A percentile compares a stretch with the other conserved stretches of the same genome.
Evolutionary conservation across 176 grass and related monocot genomes (phyloP).

Genomic region (Oryza meridionalis): DNA sequence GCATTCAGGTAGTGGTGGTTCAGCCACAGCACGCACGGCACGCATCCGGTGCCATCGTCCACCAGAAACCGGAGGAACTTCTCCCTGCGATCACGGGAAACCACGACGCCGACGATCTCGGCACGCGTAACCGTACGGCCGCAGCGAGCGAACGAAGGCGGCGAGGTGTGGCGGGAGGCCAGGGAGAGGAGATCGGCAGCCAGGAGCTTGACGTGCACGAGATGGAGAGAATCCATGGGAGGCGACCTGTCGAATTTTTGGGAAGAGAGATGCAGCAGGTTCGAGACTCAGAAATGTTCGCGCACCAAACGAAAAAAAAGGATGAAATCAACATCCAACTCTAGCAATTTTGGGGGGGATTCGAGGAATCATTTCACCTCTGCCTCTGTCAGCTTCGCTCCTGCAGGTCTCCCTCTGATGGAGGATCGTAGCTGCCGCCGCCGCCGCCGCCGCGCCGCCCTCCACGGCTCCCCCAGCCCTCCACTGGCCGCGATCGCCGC

Average conservation of each 20-base stretch:
- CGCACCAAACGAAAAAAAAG: not conserved
- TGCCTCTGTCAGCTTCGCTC: too few relatives aligned
- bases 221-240: slow-evolving; percentile 46
- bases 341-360: not conserved
- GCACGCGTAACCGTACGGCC: slow-evolving; percentile 43
- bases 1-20: slow-evolving; percentile 43
- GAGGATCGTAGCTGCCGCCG: not conserved
- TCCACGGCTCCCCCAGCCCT: too few relatives aligned
- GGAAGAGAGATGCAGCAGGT: not conserved
- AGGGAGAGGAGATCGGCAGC: slow-evolving; percentile 66
- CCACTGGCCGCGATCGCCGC: not conserved
- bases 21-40: slow-evolving; percentile 73
- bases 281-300: slow-evolving; percentile 4
- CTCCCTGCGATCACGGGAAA: slow-evolving; percentile 50
- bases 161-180: slow-evolving; percentile 13
- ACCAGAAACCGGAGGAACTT: slow-evolving; percentile 71
- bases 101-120: slow-evolving; percentile 65
- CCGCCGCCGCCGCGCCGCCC: too few relatives aligned
- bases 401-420: not conserved
- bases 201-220: slow-evolving; percentile 67
- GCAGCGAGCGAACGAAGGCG: slow-evolving; percentile 49
- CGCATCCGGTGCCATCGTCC: slow-evolving; percentile 78
- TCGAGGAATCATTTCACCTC: too few relatives aligned
- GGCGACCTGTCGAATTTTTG: not conserved
- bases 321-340: not conserved